These are phyloP conservation scores for Gracilaria vermiculophylla DNA, from an alignment of 23 red algal genomes.

Conservation along the genomic window DNA sequence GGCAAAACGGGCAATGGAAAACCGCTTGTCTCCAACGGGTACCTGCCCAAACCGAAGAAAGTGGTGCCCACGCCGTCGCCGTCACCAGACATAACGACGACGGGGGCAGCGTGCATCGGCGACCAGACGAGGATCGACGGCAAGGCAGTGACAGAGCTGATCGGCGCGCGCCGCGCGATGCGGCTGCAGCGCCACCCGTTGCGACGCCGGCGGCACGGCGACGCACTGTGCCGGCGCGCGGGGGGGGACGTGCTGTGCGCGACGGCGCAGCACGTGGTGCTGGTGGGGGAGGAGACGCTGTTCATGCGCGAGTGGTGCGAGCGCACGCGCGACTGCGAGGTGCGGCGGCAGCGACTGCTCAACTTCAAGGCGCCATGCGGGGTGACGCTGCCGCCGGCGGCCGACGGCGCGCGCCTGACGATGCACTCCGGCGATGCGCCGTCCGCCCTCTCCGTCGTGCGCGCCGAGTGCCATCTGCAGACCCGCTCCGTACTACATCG, in stretches of 20 bases:
- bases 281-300: neutral
- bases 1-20: neutral
- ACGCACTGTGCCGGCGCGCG: neutral
- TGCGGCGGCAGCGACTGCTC: neutral
- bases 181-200: neutral
- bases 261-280: conserved; percentile 16
- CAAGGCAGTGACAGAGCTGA: neutral
- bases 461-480: neutral
- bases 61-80: neutral
- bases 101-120: neutral
- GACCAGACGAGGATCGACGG: neutral
- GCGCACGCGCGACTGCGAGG: neutral
- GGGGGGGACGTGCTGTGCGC: neutral
- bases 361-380: conserved; percentile 23
- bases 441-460: neutral
- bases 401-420: neutral
- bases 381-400: neutral
- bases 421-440: neutral
- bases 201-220: neutral
- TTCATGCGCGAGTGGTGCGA: conserved; percentile 6
- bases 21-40: neutral
- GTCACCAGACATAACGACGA: neutral
- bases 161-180: neutral
- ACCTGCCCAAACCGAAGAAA: neutral
- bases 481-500: neutral